Conservation (phyloP, 805 yeast genomes). For the Monosporozyma yasuniensis region DNA sequence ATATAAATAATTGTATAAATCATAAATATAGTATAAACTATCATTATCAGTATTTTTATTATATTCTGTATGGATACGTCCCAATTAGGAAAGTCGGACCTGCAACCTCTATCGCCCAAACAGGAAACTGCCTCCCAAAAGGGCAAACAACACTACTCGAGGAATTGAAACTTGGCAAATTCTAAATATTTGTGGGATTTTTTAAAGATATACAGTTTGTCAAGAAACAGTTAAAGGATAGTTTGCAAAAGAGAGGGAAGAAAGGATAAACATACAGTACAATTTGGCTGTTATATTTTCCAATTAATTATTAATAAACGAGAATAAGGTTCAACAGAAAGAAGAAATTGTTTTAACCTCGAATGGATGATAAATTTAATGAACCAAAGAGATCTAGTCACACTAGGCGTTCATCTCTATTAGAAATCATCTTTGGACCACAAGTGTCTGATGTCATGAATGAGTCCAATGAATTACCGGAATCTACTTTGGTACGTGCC, state of each 20-base stretch:
- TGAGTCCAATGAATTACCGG: neutral
- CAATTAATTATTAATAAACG: too few relatives aligned
- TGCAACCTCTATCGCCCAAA: neutral
- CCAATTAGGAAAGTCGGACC: neutral
- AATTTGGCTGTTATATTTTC: too few relatives aligned
- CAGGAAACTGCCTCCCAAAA: neutral
- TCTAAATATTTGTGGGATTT: neutral
- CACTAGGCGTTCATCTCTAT: constrained; percentile 6
- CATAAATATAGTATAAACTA: too few relatives aligned
- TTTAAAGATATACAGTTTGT: too few relatives aligned
- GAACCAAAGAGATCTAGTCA: neutral
- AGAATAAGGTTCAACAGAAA: too few relatives aligned
- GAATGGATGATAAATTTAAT: neutral
- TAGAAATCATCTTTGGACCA: constrained; percentile 41
- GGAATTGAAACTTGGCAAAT: neutral
- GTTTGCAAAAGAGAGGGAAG: too few relatives aligned
- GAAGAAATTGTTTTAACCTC: too few relatives aligned
- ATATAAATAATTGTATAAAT: neutral
- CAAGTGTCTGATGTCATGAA: constrained; percentile 37
- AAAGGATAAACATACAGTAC: too few relatives aligned
- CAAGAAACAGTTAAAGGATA: too few relatives aligned
- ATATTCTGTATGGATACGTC: neutral
- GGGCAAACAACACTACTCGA: neutral
- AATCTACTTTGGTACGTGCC: constrained; percentile 25
- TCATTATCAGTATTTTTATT: neutral